Base-by-base conservation (phyloP, 805 yeast species). In the Candida gorgasii region DNA sequence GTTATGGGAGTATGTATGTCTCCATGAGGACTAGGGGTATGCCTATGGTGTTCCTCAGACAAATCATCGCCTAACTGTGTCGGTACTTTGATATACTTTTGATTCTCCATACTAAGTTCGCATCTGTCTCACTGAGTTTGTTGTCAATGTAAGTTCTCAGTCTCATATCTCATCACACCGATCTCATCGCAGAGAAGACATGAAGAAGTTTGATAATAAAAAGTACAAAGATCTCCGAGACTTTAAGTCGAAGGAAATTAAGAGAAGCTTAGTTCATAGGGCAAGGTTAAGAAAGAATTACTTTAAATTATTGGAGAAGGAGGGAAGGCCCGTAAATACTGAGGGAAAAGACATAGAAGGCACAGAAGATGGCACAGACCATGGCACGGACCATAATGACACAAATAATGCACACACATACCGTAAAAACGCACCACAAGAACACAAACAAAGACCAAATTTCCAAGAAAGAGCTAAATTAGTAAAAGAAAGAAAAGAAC, bases 261-360 rank as follows among this genome's bases (percentile, higher is more conserved):
- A 84, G 54, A 78, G 75, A 55, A 84, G 93, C 9, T 74, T 90
- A 50, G 76, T 79, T 0, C 95, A 89, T 56, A 78, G 89, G 47
- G 87, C 96, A 11, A 76, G 93, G 54, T 75, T 90, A 50, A 79
- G 88, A 68, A 86, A 83, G 61, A 81, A 79, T 38, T 90, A 90
- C 57, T 82, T 87, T 70, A 89, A 89, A 60, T 69, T 88, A 41
- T 61, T 89, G 30, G 86, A 86, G 48, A 76, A 79, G 39, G 50
- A 49, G 13, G 16, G 24, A 11, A 23, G 17, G 30, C 26, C 38
- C 4, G 17, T 35, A 29, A 33, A 37, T 13, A 18, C 28, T 31
- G 38, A 12, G 43, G 49, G 52, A 4, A 50, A 55, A 20, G 52
- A 49, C 19, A 30, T 45, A 27, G 18, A 47, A 49, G n/a, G 45